Percentiles rank a stretch among this genome's conserved stretches.
Evolutionary conservation across 1,284 basidiomycete species (phyloP).

Genomic region (Papiliotrema fonsecae): DNA sequence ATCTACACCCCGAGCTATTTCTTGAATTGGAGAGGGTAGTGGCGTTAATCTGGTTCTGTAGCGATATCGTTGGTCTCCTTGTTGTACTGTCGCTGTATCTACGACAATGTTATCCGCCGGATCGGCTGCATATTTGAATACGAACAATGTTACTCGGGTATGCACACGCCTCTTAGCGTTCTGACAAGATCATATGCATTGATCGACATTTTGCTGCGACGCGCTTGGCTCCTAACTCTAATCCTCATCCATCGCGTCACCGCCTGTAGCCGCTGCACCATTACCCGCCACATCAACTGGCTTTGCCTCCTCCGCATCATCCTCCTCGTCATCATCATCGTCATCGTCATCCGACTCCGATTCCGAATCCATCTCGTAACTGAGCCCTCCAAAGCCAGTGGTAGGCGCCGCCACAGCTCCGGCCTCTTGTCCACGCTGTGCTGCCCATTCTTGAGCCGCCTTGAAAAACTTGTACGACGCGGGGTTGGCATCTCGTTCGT

Average conservation of each 20-base stretch:
- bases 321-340: conserved; percentile 24
- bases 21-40: conserved; percentile 43
- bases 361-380: conserved; percentile 32
- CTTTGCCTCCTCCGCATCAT: conserved; percentile 9
- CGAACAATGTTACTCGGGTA: too few relatives aligned
- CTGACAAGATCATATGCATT: too few relatives aligned
- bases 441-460: conserved; percentile 81
- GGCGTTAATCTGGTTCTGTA: too few relatives aligned
- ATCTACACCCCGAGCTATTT: conserved; percentile 41
- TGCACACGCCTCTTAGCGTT: too few relatives aligned
- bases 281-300: conserved; percentile 10
- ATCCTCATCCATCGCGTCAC: conserved; percentile 15
- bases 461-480: conserved; percentile 90
- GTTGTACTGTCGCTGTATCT: too few relatives aligned
- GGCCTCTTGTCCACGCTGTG: conserved; percentile 25
- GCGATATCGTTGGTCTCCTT: too few relatives aligned
- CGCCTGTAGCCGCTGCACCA: conserved; percentile 5
- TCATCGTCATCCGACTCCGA: conserved; percentile 31
- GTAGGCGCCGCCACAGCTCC: conserved; percentile 15
- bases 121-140: too few relatives aligned
- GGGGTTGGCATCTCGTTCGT: conserved; percentile 85
- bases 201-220: too few relatives aligned
- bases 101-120: too few relatives aligned
- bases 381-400: conserved; percentile 17
- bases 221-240: too few relatives aligned